Conservation (phyloP, 2,329 filamentous ascomycete species). For the Coleophoma eucalyptorum region DNA sequence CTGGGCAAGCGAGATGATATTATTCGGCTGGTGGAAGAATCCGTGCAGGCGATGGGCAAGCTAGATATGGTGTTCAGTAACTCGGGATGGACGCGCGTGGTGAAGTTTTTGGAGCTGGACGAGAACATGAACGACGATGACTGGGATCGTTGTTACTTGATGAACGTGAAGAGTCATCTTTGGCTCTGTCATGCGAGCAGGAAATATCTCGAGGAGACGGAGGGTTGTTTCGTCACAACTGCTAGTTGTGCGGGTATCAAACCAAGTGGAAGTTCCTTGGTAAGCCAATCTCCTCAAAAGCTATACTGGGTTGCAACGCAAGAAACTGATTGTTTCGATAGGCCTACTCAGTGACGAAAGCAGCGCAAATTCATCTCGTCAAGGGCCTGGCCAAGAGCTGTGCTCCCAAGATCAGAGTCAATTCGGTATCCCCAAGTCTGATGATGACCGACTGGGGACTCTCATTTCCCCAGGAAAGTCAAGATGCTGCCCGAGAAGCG, state of each 20-base stretch:
- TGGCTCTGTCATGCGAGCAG: slow-evolving; percentile 55
- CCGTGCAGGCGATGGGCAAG: slow-evolving; percentile 57
- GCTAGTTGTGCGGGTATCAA: slow-evolving; percentile 62
- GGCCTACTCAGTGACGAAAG: slow-evolving; percentile 76
- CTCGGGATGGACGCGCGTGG: slow-evolving; percentile 52
- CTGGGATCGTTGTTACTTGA: slow-evolving; percentile 55
- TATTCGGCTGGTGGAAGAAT: slow-evolving; percentile 52
- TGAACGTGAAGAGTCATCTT: slow-evolving; percentile 61
- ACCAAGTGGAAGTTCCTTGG: slow-evolving; percentile 57
- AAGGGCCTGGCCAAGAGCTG: slow-evolving; percentile 50
- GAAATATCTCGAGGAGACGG: slow-evolving; percentile 47
- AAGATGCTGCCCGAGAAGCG: neutral
- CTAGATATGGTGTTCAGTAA: slow-evolving; percentile 79
- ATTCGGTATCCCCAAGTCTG: slow-evolving; percentile 52
- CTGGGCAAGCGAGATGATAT: slow-evolving; percentile 58
- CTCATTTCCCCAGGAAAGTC: neutral
- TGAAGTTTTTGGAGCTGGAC: slow-evolving; percentile 41
- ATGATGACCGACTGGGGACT: slow-evolving; percentile 59
- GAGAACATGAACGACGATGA: slow-evolving; percentile 53
- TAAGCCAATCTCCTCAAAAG: slow-evolving; percentile 21
- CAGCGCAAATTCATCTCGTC: slow-evolving; percentile 61
- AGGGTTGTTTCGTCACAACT: slow-evolving; percentile 61
- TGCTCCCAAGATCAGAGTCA: slow-evolving; percentile 54
- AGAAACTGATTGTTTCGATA: slow-evolving; percentile 14
- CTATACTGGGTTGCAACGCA: neutral